Conservation (phyloP, 441 rosid species). For the Gossypium lobatum region DNA sequence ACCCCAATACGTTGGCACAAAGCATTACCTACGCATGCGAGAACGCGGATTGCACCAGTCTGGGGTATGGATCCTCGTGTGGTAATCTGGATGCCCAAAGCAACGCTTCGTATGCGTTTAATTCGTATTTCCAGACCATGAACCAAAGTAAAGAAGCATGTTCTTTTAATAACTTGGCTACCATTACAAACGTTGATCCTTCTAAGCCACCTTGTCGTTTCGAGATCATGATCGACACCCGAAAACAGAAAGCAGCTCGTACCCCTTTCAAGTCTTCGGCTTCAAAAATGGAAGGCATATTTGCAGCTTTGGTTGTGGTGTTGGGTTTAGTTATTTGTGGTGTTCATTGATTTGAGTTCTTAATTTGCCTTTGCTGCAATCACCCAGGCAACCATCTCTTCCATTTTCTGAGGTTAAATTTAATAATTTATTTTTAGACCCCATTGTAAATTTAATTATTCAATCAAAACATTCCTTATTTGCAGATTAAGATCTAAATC, state of each 20-base stretch:
- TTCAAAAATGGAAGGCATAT: constrained; percentile 12
- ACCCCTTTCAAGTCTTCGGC: constrained; percentile 12
- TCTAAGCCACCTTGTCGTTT: constrained; percentile 52
- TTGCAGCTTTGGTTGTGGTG: constrained; percentile 11
- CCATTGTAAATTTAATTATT: not conserved
- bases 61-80: constrained; percentile 71
- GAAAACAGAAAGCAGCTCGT: constrained; percentile 28
- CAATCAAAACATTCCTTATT: too few species aligned
- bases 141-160: constrained; percentile 55
- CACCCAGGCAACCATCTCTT: not conserved
- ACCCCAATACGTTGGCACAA: constrained; percentile 26
- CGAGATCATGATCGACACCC: constrained; percentile 55
- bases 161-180: constrained; percentile 34
- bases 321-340: constrained; percentile 11
- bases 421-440: not conserved
- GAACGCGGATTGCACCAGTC: constrained; percentile 67
- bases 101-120: constrained; percentile 84
- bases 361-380: constrained; percentile 1
- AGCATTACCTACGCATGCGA: constrained; percentile 56
- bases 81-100: constrained; percentile 36
- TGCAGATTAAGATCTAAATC: too few species aligned
- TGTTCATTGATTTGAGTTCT: constrained; percentile 16
- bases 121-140: constrained; percentile 66
- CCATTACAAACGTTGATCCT: constrained; percentile 51
- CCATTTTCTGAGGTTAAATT: not conserved